A percentile compares a stretch with the other conserved stretches of the same genome.
phyloP scores from a whole-genome alignment of 768 basidiomycete species.

The Agrocybe pediades region DNA sequence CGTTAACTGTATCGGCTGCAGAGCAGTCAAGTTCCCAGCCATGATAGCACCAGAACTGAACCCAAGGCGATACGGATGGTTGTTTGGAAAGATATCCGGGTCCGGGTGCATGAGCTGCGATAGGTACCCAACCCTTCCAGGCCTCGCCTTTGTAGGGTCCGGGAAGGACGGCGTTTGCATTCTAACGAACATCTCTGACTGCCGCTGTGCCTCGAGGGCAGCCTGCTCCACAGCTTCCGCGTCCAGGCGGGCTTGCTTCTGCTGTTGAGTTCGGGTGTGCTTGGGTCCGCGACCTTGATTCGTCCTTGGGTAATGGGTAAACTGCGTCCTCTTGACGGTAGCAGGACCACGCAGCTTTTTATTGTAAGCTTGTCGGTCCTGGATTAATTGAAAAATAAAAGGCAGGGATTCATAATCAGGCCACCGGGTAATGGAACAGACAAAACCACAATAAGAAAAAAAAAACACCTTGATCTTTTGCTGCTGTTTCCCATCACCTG shows the following conservation, averaged over 20 bases:
- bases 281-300: slow-evolving; percentile 11
- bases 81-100: slow-evolving; percentile 56
- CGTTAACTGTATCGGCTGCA: too few species aligned
- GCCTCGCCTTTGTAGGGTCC: slow-evolving; percentile 40
- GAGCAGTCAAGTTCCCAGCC: neutral
- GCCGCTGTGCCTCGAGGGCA: slow-evolving; percentile 29
- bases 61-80: slow-evolving; percentile 59
- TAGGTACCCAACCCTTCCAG: slow-evolving; percentile 54
- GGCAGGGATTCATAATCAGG: too few species aligned
- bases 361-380: too few species aligned
- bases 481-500: slow-evolving; percentile 32
- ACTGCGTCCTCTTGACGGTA: slow-evolving; percentile 25
- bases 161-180: slow-evolving; percentile 68
- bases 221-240: slow-evolving; percentile 18
- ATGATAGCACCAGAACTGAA: slow-evolving; percentile 51
- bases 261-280: slow-evolving; percentile 7
- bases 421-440: too few species aligned
- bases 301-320: slow-evolving; percentile 23
- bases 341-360: too few species aligned
- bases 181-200: slow-evolving; percentile 69
- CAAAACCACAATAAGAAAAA: neutral
- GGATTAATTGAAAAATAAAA: too few species aligned
- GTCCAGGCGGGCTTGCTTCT: slow-evolving; percentile 16
- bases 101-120: slow-evolving; percentile 75
- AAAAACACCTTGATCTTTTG: slow-evolving; percentile 25